Percentiles rank a stretch among this genome's conserved stretches.
Evolutionary conservation across 129 eudicot species (phyloP).

Genomic region (Artemisia tridentata): DNA sequence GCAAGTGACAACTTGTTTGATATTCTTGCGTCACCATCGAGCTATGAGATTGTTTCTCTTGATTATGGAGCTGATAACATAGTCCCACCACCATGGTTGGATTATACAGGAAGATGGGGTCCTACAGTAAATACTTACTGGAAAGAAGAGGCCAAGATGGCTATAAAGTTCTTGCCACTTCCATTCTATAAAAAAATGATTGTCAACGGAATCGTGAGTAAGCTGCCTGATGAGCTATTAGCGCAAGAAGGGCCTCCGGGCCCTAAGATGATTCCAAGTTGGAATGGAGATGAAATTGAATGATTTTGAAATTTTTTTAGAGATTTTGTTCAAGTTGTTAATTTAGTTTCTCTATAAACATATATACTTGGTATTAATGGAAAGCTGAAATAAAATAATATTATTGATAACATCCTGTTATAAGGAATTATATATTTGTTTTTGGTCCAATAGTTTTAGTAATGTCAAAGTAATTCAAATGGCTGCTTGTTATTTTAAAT

Average conservation of each 20-base stretch:
- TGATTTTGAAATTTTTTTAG: background rate
- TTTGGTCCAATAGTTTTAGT: too few relatives aligned
- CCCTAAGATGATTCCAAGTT: slow-evolving; percentile 25
- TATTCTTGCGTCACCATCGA: slow-evolving; percentile 1
- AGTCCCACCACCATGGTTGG: slow-evolving; percentile 22
- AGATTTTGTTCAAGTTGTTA: too few relatives aligned
- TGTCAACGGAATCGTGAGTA: background rate
- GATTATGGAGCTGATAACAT: background rate
- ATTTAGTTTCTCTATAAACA: too few relatives aligned
- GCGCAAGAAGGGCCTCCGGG: slow-evolving; percentile 32
- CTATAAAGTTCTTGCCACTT: too few relatives aligned
- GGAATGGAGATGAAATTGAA: slow-evolving; percentile 25
- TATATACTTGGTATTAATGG: too few relatives aligned
- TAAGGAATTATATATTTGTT: too few relatives aligned
- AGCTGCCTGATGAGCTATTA: slow-evolving; percentile 25
- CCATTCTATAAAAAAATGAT: too few relatives aligned
- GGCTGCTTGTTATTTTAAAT: too few relatives aligned
- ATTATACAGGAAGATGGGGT: slow-evolving; percentile 40
- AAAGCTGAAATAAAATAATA: too few relatives aligned
- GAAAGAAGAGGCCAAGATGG: too few relatives aligned
- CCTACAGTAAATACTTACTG: slow-evolving; percentile 8
- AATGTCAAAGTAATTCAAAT: too few relatives aligned
- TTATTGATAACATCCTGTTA: too few relatives aligned
- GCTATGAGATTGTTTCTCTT: slow-evolving; percentile 17
- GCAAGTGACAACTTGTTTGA: slow-evolving; percentile 26